Evolutionary conservation across 2,329 filamentous ascomycete genomes (phyloP).

Genomic region (Phyllosticta capitalensis): DNA sequence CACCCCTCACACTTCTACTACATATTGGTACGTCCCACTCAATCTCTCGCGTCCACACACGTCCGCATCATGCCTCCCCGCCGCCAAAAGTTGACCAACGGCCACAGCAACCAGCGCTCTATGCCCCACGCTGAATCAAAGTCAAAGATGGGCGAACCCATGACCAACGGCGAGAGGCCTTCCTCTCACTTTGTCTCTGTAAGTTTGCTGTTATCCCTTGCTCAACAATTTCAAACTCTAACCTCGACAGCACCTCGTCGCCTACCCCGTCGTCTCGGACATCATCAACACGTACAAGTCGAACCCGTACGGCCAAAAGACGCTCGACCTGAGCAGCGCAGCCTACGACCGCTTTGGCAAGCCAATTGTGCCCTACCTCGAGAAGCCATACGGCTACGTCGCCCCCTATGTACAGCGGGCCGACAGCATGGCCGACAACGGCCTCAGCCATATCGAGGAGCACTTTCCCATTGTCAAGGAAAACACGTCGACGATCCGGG

Average conservation of each 20-base stretch:
- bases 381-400: slow-evolving; percentile 71
- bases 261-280: slow-evolving; percentile 77
- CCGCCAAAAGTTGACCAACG: background rate
- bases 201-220: slow-evolving; percentile 16
- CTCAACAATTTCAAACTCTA: background rate
- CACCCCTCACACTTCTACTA: background rate
- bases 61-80: background rate
- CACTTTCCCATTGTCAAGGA: slow-evolving; percentile 39
- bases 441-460: slow-evolving; percentile 27
- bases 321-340: slow-evolving; percentile 63
- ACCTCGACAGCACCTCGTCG: slow-evolving; percentile 60
- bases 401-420: slow-evolving; percentile 76
- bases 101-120: background rate
- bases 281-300: slow-evolving; percentile 67
- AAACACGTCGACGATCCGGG: slow-evolving; percentile 35
- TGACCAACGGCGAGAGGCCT: slow-evolving; percentile 33
- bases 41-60: background rate
- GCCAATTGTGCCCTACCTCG: slow-evolving; percentile 68
- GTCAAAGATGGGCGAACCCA: slow-evolving; percentile 25
- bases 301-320: slow-evolving; percentile 76
- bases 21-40: background rate
- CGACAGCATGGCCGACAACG: slow-evolving; percentile 44
- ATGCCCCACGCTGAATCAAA: slow-evolving; percentile 15
- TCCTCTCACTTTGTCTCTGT: slow-evolving; percentile 31
- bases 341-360: slow-evolving; percentile 69